Percentiles rank a stretch among this genome's conserved stretches.
These are phyloP conservation scores for Lumnitzera littorea DNA, from an alignment of 345 rosid genomes.

Conservation along the genomic window DNA sequence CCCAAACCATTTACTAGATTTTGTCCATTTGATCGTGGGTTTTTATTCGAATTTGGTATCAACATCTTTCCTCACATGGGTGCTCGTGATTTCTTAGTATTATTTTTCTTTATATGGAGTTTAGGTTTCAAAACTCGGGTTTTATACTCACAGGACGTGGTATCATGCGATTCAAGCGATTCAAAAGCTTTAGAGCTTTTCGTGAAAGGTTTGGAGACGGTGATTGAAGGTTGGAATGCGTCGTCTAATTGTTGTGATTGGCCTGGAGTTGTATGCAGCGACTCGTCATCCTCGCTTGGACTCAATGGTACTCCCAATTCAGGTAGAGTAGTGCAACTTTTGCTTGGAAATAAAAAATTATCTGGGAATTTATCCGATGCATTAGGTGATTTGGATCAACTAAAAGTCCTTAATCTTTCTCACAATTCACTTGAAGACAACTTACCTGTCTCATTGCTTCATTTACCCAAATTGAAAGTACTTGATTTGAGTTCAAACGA, in stretches of 20 bases:
- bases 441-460: slow-evolving; percentile 50
- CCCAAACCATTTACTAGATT: too few relatives aligned
- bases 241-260: slow-evolving; percentile 7
- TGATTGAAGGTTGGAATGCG: slow-evolving; percentile 6
- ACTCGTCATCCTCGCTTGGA: not conserved
- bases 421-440: slow-evolving; percentile 33
- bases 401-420: slow-evolving; percentile 52
- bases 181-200: slow-evolving; percentile 40
- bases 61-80: slow-evolving; percentile 32
- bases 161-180: slow-evolving; percentile 43
- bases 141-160: slow-evolving; percentile 28
- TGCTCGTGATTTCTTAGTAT: slow-evolving; percentile 21
- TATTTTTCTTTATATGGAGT: slow-evolving; percentile 23
- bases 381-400: slow-evolving; percentile 33
- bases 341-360: slow-evolving; percentile 31
- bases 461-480: slow-evolving; percentile 25
- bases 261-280: slow-evolving; percentile 6
- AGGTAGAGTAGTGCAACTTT: slow-evolving; percentile 36
- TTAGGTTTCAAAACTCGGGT: slow-evolving; percentile 22
- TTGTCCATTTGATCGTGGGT: too few relatives aligned
- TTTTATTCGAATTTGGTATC: too few relatives aligned
- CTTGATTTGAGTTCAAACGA: slow-evolving; percentile 59
- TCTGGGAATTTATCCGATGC: slow-evolving; percentile 44
- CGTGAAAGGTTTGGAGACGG: slow-evolving; percentile 5
- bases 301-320: slow-evolving; percentile 13